Percentiles rank a stretch among this genome's conserved stretches.
These are phyloP conservation scores for Athelia sp. DNA, from an alignment of 1,284 basidiomycete species.

Conservation along the genomic window DNA sequence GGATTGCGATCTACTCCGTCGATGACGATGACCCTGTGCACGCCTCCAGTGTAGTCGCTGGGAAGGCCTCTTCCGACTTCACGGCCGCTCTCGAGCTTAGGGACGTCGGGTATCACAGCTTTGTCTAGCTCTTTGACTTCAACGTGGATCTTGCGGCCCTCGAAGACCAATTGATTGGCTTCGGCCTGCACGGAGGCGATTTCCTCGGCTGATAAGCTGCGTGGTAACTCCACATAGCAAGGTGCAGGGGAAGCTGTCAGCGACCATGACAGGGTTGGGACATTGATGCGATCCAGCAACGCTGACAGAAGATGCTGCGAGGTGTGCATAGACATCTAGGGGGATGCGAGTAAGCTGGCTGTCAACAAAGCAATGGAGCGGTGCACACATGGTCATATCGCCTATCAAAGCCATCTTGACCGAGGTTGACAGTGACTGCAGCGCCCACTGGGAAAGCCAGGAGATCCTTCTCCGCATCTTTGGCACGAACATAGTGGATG, in stretches of 20 bases:
- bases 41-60: slow-evolving; percentile 70
- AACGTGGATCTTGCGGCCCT: slow-evolving; percentile 58
- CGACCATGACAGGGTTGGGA: slow-evolving; percentile 86
- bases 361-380: not conserved
- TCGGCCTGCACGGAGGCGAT: slow-evolving; percentile 57
- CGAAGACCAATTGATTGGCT: slow-evolving; percentile 63
- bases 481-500: slow-evolving; percentile 68
- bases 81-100: slow-evolving; percentile 37
- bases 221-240: slow-evolving; percentile 76
- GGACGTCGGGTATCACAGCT: slow-evolving; percentile 28
- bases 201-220: slow-evolving; percentile 63
- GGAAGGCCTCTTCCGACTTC: slow-evolving; percentile 56
- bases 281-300: slow-evolving; percentile 62
- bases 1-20: slow-evolving; percentile 78
- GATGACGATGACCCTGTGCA: slow-evolving; percentile 78
- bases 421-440: slow-evolving; percentile 52
- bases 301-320: slow-evolving; percentile 83
- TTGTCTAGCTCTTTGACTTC: slow-evolving; percentile 63
- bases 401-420: slow-evolving; percentile 60
- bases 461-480: slow-evolving; percentile 36
- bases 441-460: slow-evolving; percentile 44
- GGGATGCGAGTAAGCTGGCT: not conserved
- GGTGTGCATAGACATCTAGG: slow-evolving; percentile 79
- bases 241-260: slow-evolving; percentile 63
- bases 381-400: slow-evolving; percentile 73